Evolutionary conservation across 106 monocot genomes (phyloP), one percentile per base, ranked within the genome.

Genomic region (Chionographis japonica): DNA sequence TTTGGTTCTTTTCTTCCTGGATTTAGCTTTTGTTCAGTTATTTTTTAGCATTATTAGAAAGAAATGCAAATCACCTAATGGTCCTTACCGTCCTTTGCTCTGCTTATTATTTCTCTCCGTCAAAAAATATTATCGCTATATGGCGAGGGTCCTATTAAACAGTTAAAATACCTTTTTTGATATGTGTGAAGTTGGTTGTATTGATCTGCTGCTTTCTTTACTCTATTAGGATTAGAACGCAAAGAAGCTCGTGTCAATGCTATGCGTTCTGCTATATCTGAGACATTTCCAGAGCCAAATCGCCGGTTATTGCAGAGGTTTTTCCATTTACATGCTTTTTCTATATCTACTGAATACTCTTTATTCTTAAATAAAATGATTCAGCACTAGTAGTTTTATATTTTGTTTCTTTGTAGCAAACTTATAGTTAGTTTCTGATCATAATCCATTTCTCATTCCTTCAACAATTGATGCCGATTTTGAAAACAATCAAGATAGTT

Each of bases 211-310:
- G 4, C 5, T 19, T 8, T 20, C 7, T 58, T 54, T 60, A 19
- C 49, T 74, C 86, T 43, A 41, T 36, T 71, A 97, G 95, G 86
- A 78, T 72, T 97, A 50, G 95, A 97, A 60, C 59, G 42, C 20
- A 84, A 76, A 76, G 95, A 97, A 69, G 78, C 78, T 64, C 89
- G 95, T 66, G 78, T 97, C 56, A 86, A 56, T 89, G 95, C 92
- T 68, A 86, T 97, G 80, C 88, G 86, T 18, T 86, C 86, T 66
- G 86, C 95, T 62, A 97, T 97, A 84, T 73, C 78, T 16, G 92
- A 97, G 58, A 89, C 95, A 71, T 97, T 97, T 80, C 95, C 95
- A 19, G 95, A 97, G 71, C 95, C 95, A 77, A 97, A 97, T 84
- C 81, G 92, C 2, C 79, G 92, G 65, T 72, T 97, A 54, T 68